phyloP scores from a whole-genome alignment of 352 stramenopile species.

The Phytophthora kernoviae region DNA sequence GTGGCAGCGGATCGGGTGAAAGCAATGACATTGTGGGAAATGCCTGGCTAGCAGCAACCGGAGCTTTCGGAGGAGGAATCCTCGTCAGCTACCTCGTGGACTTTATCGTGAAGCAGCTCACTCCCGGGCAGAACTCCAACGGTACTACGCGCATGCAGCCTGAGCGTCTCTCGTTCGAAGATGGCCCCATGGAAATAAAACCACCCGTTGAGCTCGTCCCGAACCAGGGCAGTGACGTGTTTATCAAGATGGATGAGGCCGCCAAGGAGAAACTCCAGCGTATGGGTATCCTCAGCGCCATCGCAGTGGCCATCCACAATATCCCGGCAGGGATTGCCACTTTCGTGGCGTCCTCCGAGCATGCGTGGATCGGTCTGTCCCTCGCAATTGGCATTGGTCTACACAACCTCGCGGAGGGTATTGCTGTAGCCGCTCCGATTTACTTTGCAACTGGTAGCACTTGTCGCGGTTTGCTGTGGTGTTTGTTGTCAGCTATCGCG shows the following conservation, averaged over 20 bases:
- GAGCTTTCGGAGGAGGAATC: constrained; percentile 89
- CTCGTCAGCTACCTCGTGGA: constrained; percentile 58
- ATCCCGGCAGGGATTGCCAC: constrained; percentile 97
- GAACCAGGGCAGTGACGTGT: constrained; percentile 44
- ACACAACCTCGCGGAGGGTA: constrained; percentile 97
- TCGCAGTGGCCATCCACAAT: constrained; percentile 96
- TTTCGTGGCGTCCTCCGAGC: constrained; percentile 91
- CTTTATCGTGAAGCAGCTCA: constrained; percentile 49
- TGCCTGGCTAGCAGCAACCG: constrained; percentile 80
- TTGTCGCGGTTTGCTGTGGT: constrained; percentile 94
- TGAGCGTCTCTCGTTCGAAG: constrained; percentile 39
- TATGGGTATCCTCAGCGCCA: constrained; percentile 91
- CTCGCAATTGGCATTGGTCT: constrained; percentile 94
- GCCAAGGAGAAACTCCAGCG: constrained; percentile 64
- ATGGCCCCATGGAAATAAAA: constrained; percentile 40
- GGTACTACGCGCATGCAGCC: constrained; percentile 41
- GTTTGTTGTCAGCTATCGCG: constrained; percentile 88
- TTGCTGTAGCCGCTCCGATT: constrained; percentile 95
- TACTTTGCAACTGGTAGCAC: constrained; percentile 96
- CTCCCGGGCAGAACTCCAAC: constrained; percentile 40
- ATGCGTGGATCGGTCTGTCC: constrained; percentile 87
- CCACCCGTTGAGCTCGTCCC: constrained; percentile 60
- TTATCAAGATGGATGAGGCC: constrained; percentile 52
- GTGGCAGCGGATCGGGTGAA: constrained; percentile 6
- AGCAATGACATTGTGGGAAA: constrained; percentile 33